Base-by-base conservation (phyloP, 2,329 filamentous ascomycete species). In the Metarhizium album region DNA sequence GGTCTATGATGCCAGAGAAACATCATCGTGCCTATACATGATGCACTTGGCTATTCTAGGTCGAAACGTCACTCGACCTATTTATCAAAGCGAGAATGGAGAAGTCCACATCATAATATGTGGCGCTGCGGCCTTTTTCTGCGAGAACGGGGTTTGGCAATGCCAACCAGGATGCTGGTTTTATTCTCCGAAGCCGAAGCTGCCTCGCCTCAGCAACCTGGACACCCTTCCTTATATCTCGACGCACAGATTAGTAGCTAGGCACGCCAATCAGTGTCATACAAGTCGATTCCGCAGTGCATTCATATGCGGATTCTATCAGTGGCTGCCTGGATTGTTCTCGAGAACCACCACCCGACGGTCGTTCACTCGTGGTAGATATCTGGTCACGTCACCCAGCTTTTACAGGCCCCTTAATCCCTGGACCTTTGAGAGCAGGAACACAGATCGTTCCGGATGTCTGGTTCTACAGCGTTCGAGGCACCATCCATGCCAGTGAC, bases 1-100 rank as follows among this genome's bases (percentile, higher is more conserved):
- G n/a, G 48, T 45, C 33, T 46, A 51, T 50, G 51, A 53, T 51
- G 51, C 33, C 35, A 50, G 42, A 45, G 18, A 37, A 50, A 47
- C 42, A 51, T 48, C 45, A 48, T 50, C 45, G 48, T 48, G 24
- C 48, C 48, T 53, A 24, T 50, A 29, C 45, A 50, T 50, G 16
- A 52, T 50, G 51, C 48, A 37, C 24, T 14, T 18, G 45, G 51
- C 51, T 42, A 20, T 53, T 46, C 46, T 11, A 37, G 42, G 20
- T n/a, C 29, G 31, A 43, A 48, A 11, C 33, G n/a, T 40, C 31
- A 27, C 37, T 42, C 24, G 18, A 2, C 22, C 11, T 7, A 24
- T 43, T 13, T 14, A 16, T 43, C 40, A n/a, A 43, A 8, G 40
- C 20, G 20, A 24, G 37, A 4, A n/a, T 43, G 40, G 20, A 11